Evolutionary conservation across 768 basidiomycete species (phyloP).

Genomic region (Russula emetica): DNA sequence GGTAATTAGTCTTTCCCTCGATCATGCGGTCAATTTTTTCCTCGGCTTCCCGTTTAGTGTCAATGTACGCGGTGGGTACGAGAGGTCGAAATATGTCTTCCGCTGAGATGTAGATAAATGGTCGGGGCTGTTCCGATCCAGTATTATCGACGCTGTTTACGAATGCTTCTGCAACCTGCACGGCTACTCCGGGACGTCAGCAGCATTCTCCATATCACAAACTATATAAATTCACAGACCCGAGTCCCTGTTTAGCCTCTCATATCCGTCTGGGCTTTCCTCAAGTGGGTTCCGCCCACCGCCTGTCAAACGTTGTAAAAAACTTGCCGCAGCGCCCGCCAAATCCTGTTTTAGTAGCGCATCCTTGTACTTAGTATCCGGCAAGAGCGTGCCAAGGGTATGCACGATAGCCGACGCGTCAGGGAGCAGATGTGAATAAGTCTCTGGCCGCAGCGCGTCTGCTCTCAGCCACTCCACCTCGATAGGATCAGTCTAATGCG

Average conservation of each 20-base stretch:
- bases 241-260: constrained; percentile 81
- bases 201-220: neutral
- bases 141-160: constrained; percentile 41
- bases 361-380: constrained; percentile 75
- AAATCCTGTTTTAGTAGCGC: constrained; percentile 59
- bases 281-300: constrained; percentile 55
- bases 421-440: constrained; percentile 66
- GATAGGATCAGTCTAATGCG: constrained; percentile 14
- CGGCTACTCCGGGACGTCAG: constrained; percentile 40
- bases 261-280: constrained; percentile 53
- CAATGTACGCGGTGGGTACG: constrained; percentile 81
- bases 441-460: constrained; percentile 72
- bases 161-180: constrained; percentile 76
- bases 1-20: constrained; percentile 42
- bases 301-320: constrained; percentile 42
- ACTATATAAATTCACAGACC: constrained; percentile 47
- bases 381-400: constrained; percentile 87
- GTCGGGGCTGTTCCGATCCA: constrained; percentile 37
- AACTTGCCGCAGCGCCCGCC: constrained; percentile 45
- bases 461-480: constrained; percentile 87
- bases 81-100: constrained; percentile 89
- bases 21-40: constrained; percentile 55
- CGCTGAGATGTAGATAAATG: constrained; percentile 95
- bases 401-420: constrained; percentile 79
- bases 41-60: constrained; percentile 93